Conservation (phyloP, 352 stramenopile species). For the Phytophthora macrochlamydospora region DNA sequence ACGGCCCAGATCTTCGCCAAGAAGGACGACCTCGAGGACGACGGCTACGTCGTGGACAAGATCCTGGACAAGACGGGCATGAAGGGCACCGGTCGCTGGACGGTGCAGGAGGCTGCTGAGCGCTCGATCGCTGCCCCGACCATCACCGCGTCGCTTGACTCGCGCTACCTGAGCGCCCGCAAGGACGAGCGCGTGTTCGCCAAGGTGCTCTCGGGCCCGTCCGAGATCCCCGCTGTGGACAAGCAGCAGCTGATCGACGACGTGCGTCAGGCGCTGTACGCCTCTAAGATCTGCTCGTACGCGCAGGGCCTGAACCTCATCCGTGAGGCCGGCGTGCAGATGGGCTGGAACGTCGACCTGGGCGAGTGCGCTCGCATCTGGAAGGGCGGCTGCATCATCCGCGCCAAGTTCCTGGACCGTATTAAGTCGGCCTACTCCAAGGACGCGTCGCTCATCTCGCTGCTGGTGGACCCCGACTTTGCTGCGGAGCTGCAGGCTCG, state of each 20-base stretch:
- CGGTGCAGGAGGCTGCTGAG: slow-evolving; percentile 95
- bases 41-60: slow-evolving; percentile 93
- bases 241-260: slow-evolving; percentile 97
- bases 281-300: slow-evolving; percentile 99
- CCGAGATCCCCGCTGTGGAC: slow-evolving; percentile 92
- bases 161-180: slow-evolving; percentile 94
- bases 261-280: slow-evolving; percentile 96
- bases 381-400: slow-evolving; percentile 99
- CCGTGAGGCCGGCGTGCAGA: slow-evolving; percentile 92
- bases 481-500: slow-evolving; percentile 94
- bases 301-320: slow-evolving; percentile 97
- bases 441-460: slow-evolving; percentile 93
- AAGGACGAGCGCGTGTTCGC: slow-evolving; percentile 97
- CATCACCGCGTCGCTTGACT: slow-evolving; percentile 97
- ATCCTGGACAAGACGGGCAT: slow-evolving; percentile 99
- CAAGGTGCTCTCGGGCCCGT: slow-evolving; percentile 93
- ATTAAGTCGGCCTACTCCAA: slow-evolving; percentile 96
- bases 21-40: slow-evolving; percentile 94
- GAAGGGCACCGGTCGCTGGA: slow-evolving; percentile 99
- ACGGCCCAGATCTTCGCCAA: slow-evolving; percentile 97
- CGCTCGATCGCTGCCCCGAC: slow-evolving; percentile 95
- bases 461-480: slow-evolving; percentile 98
- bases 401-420: slow-evolving; percentile 96
- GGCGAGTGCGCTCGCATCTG: slow-evolving; percentile 98
- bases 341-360: slow-evolving; percentile 97